phyloP scores from a whole-genome alignment of 2,329 filamentous ascomycete species.

The Penicillium polonicum region DNA sequence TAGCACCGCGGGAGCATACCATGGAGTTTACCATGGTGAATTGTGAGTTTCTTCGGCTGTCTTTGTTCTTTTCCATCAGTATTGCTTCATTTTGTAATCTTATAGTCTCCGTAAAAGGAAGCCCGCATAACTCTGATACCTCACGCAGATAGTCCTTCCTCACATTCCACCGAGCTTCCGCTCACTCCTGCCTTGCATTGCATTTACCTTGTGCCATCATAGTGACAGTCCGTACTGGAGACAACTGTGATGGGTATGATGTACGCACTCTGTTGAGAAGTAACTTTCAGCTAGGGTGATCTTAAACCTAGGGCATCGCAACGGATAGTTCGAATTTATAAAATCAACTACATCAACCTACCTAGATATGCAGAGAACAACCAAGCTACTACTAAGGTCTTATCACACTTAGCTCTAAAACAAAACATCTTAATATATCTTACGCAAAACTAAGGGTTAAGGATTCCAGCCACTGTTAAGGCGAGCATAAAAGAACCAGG shows the following conservation, averaged over 20 bases:
- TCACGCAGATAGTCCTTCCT: background rate
- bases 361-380: too few species aligned
- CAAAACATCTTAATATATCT: too few species aligned
- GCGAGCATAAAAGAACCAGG: too few species aligned
- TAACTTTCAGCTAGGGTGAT: background rate
- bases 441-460: too few species aligned
- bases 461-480: too few species aligned
- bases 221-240: too few species aligned
- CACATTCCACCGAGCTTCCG: background rate
- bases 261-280: background rate
- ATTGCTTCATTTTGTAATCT: background rate
- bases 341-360: background rate
- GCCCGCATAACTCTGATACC: background rate
- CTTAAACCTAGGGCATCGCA: background rate
- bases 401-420: too few species aligned
- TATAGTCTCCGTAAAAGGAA: background rate
- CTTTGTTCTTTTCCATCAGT: background rate
- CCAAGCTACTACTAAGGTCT: too few species aligned
- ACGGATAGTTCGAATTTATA: background rate
- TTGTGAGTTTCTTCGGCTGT: background rate
- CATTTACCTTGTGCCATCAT: background rate
- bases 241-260: background rate
- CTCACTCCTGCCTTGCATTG: background rate
- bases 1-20: conserved; percentile 3
- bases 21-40: conserved; percentile 5